Evolutionary conservation across 2,329 filamentous ascomycete genomes (phyloP), one percentile per base, ranked within the genome.

Genomic region (Fusarium tjaetaba): DNA sequence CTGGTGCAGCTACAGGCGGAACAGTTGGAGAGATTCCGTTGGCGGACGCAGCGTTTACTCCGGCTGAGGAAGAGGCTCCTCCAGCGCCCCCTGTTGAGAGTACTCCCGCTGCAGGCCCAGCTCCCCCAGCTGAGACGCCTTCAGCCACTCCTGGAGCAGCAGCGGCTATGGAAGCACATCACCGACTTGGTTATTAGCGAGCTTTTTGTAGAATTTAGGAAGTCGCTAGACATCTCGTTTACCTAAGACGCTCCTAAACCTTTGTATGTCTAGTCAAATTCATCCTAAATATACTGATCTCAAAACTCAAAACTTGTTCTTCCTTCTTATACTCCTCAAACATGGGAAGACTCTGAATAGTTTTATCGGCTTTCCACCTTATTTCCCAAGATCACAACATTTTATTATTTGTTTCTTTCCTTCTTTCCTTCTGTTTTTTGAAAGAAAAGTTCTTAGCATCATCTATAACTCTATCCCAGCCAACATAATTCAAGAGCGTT

Each of bases 1-100:
- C 70, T 0, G 66, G 43, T 14, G 43, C 43, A 4, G 49, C 77
- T 15, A 61, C 72, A 10, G 77, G 77, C 4, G 77, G 77, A 11
- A 65, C 73, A 5, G 71, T 75, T 0, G 75, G 75, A 5, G 61
- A 72, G 46, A 77, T 77, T n/a, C 62, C 75, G 4, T 22, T 77
- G 14, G 67, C 74, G 2, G 65, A 65, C 2, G 75, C 75, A 11
- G 75, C 75, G 6, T 77, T 77, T 59, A 64, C 55, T 62, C 71
- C 75, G 13, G 69, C 71, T 4, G 59, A 65, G 5, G 71, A 59
- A 24, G 63, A 68, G 32, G 53, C 34, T 48, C 61, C 68, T 28
- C 61, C 61, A 15, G 42, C 67, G 5, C 61, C 68, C 10, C 62
- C 68, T 36, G 67, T 61, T 26, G 61, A 49, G 14, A 59, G 24